These are phyloP conservation scores for Chalara sp. DNA, from an alignment of 2,329 filamentous ascomycete species.

Conservation along the genomic window DNA sequence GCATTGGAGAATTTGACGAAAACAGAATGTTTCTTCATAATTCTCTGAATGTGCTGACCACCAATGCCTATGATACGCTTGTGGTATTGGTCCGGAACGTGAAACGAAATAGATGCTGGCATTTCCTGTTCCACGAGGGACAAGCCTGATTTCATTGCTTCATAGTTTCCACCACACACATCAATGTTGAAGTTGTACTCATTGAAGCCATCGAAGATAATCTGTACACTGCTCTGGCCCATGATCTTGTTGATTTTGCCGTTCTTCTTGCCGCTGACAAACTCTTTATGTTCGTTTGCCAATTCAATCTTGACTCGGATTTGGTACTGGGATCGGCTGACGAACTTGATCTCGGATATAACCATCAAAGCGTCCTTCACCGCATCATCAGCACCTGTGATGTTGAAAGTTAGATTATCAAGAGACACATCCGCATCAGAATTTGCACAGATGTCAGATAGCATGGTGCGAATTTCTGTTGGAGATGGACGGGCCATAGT, in stretches of 20 bases:
- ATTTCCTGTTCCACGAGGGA: slow-evolving; percentile 96
- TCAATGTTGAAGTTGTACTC: slow-evolving; percentile 99
- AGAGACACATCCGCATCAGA: slow-evolving; percentile 93
- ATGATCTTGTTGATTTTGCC: slow-evolving; percentile 99
- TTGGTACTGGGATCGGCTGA: slow-evolving; percentile 79
- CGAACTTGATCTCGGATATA: slow-evolving; percentile 85
- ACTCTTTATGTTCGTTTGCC: slow-evolving; percentile 98
- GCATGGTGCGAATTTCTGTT: slow-evolving; percentile 77
- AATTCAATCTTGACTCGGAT: slow-evolving; percentile 98
- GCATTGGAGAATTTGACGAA: slow-evolving; percentile 99
- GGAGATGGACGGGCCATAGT: slow-evolving; percentile 51
- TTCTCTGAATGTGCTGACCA: slow-evolving; percentile 95
- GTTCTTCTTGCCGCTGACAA: slow-evolving; percentile 99
- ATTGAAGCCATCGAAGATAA: slow-evolving; percentile 98
- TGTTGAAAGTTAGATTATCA: slow-evolving; percentile 87
- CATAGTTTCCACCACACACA: slow-evolving; percentile 85
- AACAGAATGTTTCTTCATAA: slow-evolving; percentile 99
- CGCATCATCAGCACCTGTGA: slow-evolving; percentile 92
- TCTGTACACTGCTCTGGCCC: slow-evolving; percentile 98
- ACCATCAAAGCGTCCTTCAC: slow-evolving; percentile 94
- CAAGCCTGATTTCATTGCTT: slow-evolving; percentile 88
- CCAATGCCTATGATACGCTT: slow-evolving; percentile 99
- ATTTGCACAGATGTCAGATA: slow-evolving; percentile 92
- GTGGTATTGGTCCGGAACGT: slow-evolving; percentile 97
- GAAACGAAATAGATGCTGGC: slow-evolving; percentile 98